These are phyloP conservation scores for Dipteronia dyeriana DNA, from an alignment of 345 rosid genomes.

Conservation along the genomic window DNA sequence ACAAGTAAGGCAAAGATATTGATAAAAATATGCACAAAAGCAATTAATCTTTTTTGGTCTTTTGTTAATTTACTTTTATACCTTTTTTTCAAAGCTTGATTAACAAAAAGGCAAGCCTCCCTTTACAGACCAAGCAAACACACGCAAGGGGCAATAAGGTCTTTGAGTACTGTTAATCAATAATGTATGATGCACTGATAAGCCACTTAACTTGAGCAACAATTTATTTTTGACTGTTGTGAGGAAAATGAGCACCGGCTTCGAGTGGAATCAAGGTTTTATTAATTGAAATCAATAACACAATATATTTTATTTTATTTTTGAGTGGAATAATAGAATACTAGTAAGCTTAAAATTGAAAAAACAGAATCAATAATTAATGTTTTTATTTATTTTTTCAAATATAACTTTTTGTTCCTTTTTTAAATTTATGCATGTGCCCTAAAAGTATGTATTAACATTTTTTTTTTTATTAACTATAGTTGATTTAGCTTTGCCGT, in stretches of 20 bases:
- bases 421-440: too few species aligned
- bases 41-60: background rate
- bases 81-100: constrained; percentile 8
- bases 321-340: too few species aligned
- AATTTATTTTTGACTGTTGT: background rate
- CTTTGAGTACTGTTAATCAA: background rate
- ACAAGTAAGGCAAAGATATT: background rate
- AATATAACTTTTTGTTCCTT: too few species aligned
- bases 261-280: background rate
- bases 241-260: background rate
- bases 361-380: too few species aligned
- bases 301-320: background rate
- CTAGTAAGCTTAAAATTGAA: too few species aligned
- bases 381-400: too few species aligned
- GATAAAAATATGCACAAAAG: background rate
- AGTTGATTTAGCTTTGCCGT: too few species aligned
- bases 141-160: background rate
- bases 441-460: too few species aligned
- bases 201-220: background rate
- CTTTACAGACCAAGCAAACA: background rate
- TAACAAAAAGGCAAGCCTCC: background rate
- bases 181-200: background rate
- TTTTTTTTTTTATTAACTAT: too few species aligned
- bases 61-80: background rate
- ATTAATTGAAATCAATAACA: background rate